Percentiles rank a stretch among this genome's conserved stretches.
These are phyloP conservation scores for Paxillus ammoniavirescens DNA, from an alignment of 768 basidiomycete species.

Conservation along the genomic window DNA sequence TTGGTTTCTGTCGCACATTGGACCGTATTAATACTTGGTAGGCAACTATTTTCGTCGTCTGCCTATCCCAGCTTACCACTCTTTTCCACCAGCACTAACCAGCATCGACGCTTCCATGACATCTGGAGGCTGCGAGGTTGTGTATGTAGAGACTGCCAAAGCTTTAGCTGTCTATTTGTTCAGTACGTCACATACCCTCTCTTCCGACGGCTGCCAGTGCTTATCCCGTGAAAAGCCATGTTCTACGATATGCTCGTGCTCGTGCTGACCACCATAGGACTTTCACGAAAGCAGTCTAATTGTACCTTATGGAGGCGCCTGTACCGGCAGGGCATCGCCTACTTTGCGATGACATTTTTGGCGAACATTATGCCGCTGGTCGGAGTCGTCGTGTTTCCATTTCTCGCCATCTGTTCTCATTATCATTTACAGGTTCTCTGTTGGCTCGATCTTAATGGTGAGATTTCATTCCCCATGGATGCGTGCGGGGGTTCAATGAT, in stretches of 20 bases:
- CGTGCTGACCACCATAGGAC: conserved; percentile 9
- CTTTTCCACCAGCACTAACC: conserved; percentile 12
- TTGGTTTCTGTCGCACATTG: conserved; percentile 19
- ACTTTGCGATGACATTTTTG: conserved; percentile 19
- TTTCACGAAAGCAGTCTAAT: conserved; percentile 9
- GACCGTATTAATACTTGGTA: conserved; percentile 18
- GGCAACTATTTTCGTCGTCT: neutral
- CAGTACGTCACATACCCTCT: conserved; percentile 8
- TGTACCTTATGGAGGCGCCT: conserved; percentile 14
- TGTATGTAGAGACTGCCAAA: neutral
- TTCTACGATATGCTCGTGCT: conserved; percentile 21
- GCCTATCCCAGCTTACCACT: neutral
- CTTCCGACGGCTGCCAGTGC: neutral
- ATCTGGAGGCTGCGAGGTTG: conserved; percentile 1
- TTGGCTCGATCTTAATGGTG: no score
- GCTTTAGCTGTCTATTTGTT: conserved; percentile 10
- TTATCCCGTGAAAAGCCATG: conserved; percentile 13
- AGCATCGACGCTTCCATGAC: neutral
- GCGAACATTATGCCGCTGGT: conserved; percentile 8
- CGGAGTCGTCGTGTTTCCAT: no score
- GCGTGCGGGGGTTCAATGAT: no score
- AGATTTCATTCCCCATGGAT: no score
- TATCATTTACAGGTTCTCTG: neutral
- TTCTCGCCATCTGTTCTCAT: neutral
- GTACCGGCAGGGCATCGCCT: conserved; percentile 14